These are phyloP conservation scores for Acidomyces sp. DNA, from an alignment of 495 filamentous ascomycete species.

Conservation along the genomic window DNA sequence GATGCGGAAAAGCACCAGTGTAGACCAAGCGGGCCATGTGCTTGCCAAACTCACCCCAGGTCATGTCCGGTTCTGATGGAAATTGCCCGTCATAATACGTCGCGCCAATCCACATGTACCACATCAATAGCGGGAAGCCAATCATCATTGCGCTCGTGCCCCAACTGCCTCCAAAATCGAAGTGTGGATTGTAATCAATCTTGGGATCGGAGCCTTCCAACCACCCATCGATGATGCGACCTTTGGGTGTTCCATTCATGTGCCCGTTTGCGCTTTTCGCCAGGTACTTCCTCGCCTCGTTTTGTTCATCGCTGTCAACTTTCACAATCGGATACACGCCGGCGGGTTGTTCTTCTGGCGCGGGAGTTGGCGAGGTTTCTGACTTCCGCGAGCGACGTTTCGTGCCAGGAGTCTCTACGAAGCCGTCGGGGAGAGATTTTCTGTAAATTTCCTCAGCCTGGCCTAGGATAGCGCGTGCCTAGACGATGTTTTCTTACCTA, in stretches of 20 bases:
- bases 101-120: slow-evolving; percentile 96
- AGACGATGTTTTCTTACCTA: slow-evolving; percentile 20
- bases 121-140: slow-evolving; percentile 86
- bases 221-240: slow-evolving; percentile 49
- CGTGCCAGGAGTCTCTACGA: slow-evolving; percentile 33
- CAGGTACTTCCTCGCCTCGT: slow-evolving; percentile 8
- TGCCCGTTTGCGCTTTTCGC: slow-evolving; percentile 14
- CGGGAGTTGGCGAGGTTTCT: slow-evolving; percentile 12
- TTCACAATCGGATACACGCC: slow-evolving; percentile 6
- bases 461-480: not conserved
- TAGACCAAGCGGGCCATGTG: slow-evolving; percentile 59
- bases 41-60: slow-evolving; percentile 48
- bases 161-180: slow-evolving; percentile 77
- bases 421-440: slow-evolving; percentile 29
- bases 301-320: slow-evolving; percentile 6
- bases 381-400: slow-evolving; percentile 26
- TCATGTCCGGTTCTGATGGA: slow-evolving; percentile 52
- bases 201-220: slow-evolving; percentile 56
- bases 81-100: slow-evolving; percentile 78
- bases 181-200: slow-evolving; percentile 65
- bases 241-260: slow-evolving; percentile 18
- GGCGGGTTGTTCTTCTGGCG: slow-evolving; percentile 10
- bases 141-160: slow-evolving; percentile 78
- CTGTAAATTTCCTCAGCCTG: slow-evolving; percentile 12
- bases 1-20: slow-evolving; percentile 64